A percentile compares a stretch with the other conserved stretches of the same genome.
phyloP scores from a whole-genome alignment of 1,139 yeast species.

The Hyphopichia buzzinii region DNA sequence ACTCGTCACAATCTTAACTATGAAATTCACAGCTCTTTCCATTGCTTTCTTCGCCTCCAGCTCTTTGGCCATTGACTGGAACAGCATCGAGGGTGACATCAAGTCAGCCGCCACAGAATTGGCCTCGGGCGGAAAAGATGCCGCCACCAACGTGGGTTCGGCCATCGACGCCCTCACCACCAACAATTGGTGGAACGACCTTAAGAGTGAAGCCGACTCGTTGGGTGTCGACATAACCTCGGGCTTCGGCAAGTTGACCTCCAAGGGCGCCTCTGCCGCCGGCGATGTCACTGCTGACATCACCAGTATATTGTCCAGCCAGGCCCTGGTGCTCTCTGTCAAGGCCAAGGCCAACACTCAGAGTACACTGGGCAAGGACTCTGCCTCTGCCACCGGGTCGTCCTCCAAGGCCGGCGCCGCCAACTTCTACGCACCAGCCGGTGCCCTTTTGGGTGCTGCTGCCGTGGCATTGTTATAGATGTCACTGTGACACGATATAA shows the following conservation, averaged over 20 bases:
- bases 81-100: not conserved
- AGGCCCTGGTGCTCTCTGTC: not conserved
- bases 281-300: not conserved
- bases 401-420: conserved; percentile 3
- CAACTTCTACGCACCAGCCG: conserved; percentile 4
- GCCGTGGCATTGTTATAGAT: conserved; percentile 1
- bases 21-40: too few species aligned
- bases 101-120: not conserved
- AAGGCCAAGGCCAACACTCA: too few species aligned
- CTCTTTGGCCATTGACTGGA: not conserved
- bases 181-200: not conserved
- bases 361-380: too few species aligned
- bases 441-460: conserved; percentile 3
- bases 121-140: not conserved
- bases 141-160: not conserved
- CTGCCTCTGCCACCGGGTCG: conserved; percentile 2
- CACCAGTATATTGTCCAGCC: not conserved
- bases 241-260: not conserved
- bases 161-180: not conserved
- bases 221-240: not conserved
- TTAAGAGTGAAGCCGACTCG: not conserved
- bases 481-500: too few species aligned
- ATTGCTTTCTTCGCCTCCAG: not conserved
- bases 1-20: too few species aligned
- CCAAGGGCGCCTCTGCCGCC: not conserved